Evolutionary conservation across 139 green algal genomes (phyloP).

Genomic region (Dunaliella primolecta): DNA sequence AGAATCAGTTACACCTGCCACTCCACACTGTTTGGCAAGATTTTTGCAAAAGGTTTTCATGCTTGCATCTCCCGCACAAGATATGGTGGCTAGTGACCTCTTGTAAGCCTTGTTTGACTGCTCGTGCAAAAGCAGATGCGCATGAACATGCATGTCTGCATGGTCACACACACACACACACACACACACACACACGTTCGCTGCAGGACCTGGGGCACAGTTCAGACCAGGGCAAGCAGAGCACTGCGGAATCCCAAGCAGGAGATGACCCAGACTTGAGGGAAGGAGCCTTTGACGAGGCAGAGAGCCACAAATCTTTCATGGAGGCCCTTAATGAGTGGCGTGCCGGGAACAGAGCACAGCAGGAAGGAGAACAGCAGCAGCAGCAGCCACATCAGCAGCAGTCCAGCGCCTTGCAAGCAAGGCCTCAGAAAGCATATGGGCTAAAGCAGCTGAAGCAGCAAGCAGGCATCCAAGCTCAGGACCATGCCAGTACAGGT

Average conservation of each 20-base stretch:
- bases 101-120: no score
- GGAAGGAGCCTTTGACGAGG: conserved; percentile 28
- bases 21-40: no score
- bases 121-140: no score
- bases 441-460: background rate
- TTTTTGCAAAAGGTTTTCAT: no score
- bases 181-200: background rate
- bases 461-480: background rate
- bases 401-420: no score
- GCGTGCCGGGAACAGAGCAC: conserved; percentile 24
- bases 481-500: background rate
- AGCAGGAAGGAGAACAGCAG: background rate
- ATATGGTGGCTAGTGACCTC: no score
- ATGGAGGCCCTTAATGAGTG: conserved; percentile 46
- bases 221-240: background rate
- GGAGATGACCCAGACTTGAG: background rate
- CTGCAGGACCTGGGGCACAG: background rate
- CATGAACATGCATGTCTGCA: no score
- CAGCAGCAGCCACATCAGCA: background rate
- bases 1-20: no score
- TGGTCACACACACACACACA: background rate
- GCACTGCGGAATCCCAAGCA: background rate
- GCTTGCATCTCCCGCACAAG: no score
- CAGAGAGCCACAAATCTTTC: conserved; percentile 41
- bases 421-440: no score